Percentiles rank a stretch among this genome's conserved stretches.
Evolutionary conservation across 2,329 filamentous ascomycete species (phyloP).

Genomic region (Leptographium wingfieldii): DNA sequence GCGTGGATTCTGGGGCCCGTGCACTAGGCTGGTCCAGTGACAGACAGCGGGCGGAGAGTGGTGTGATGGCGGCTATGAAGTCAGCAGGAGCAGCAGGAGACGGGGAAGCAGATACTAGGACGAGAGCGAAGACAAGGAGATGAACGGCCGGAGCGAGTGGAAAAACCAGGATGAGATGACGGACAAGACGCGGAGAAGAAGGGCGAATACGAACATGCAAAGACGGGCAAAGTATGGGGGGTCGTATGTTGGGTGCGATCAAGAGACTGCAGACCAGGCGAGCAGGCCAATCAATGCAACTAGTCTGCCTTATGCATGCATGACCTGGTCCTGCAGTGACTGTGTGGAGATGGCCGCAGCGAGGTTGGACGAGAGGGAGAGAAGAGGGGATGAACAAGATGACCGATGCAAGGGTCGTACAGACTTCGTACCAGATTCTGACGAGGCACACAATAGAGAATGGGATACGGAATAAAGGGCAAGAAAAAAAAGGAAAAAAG

Average conservation of each 20-base stretch:
- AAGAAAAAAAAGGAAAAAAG: background rate
- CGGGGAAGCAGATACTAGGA: background rate
- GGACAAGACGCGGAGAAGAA: background rate
- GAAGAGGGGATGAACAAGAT: background rate
- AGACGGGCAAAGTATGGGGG: no score
- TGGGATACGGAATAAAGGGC: background rate
- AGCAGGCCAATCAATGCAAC: background rate
- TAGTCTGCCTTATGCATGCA: background rate
- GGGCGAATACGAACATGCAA: background rate
- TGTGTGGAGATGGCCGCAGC: background rate
- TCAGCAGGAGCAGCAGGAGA: background rate
- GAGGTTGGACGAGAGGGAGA: background rate
- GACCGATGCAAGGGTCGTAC: background rate
- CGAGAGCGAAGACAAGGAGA: background rate
- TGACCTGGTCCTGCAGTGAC: background rate
- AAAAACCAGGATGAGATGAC: background rate
- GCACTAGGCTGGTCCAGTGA: slow-evolving; percentile 1
- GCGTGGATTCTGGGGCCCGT: background rate
- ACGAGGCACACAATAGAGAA: background rate
- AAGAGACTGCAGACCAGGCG: background rate
- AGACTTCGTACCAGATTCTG: no score
- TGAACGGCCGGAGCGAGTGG: background rate
- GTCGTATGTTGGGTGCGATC: background rate
- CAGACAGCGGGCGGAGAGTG: background rate
- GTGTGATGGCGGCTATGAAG: slow-evolving; percentile 2